phyloP scores from a whole-genome alignment of 1,284 basidiomycete species.

The Fomitopsis palustris region DNA sequence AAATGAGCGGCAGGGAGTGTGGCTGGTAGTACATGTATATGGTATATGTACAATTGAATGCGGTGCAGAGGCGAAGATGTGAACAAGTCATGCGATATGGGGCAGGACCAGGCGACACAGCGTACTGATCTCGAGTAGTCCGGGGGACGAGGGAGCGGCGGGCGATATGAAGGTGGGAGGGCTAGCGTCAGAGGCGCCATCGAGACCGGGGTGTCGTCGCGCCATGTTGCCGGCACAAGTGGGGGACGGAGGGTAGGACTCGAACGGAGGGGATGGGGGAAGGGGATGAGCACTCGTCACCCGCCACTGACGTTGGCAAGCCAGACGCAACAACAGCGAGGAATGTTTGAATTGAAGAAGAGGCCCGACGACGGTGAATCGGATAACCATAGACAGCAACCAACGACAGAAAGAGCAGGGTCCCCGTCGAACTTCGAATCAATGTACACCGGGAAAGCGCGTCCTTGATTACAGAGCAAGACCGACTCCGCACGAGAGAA shows the following conservation, averaged over 20 bases:
- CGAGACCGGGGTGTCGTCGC: background rate
- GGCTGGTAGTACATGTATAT: background rate
- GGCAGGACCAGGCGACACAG: background rate
- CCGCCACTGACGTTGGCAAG: background rate
- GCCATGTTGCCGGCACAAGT: background rate
- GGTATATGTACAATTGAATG: conserved; percentile 3
- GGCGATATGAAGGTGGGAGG: background rate
- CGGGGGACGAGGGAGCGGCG: background rate
- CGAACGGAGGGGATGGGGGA: background rate
- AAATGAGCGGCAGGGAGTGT: background rate
- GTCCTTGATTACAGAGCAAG: background rate
- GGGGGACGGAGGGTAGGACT: background rate
- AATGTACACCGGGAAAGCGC: background rate
- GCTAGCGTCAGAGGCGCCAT: background rate
- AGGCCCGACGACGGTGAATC: background rate
- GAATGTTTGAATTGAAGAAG: background rate
- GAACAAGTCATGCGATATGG: background rate
- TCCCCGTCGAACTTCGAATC: background rate
- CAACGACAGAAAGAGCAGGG: background rate
- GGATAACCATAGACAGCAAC: background rate
- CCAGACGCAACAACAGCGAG: background rate
- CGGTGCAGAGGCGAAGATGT: background rate
- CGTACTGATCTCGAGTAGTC: background rate
- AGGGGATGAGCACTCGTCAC: background rate
- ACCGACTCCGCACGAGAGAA: background rate